Conservation (phyloP, 176 grass and related monocot species). For the Thinopyrum elongatum region DNA sequence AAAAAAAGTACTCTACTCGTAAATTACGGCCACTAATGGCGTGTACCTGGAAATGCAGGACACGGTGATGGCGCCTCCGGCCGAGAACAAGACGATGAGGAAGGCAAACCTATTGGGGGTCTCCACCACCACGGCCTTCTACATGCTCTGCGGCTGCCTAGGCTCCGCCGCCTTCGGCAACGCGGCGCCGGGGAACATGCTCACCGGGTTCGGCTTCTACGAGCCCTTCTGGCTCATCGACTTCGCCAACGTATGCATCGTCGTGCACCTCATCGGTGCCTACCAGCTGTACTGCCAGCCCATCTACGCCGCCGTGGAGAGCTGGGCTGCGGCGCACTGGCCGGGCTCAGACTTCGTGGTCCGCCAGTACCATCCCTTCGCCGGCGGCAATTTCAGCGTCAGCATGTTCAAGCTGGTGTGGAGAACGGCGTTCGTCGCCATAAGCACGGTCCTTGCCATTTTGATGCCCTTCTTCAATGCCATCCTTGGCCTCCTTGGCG, state of each 20-base stretch:
- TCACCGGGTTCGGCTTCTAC: slow-evolving; percentile 84
- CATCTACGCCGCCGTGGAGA: slow-evolving; percentile 35
- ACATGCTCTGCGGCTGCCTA: slow-evolving; percentile 61
- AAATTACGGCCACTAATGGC: too few species aligned
- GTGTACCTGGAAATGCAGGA: slow-evolving; percentile 30
- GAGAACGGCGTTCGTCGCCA: too few species aligned
- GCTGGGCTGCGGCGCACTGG: neutral
- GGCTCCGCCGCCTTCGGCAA: slow-evolving; percentile 59
- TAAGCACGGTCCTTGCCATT: too few species aligned
- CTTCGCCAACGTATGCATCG: slow-evolving; percentile 70
- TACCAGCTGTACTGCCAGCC: slow-evolving; percentile 90
- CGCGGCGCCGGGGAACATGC: slow-evolving; percentile 54
- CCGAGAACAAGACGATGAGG: slow-evolving; percentile 64
- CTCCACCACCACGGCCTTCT: slow-evolving; percentile 49
- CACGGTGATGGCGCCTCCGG: slow-evolving; percentile 50
- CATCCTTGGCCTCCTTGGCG: slow-evolving; percentile 67
- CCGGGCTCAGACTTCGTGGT: neutral
- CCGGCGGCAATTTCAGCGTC: too few species aligned
- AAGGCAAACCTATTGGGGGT: slow-evolving; percentile 40
- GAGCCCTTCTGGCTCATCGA: slow-evolving; percentile 90
- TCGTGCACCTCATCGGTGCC: slow-evolving; percentile 74
- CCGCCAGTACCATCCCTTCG: too few species aligned
- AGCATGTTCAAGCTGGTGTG: too few species aligned
- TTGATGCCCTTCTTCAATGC: slow-evolving; percentile 87
- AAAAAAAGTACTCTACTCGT: too few species aligned